Evolutionary conservation across 495 filamentous ascomycete species (phyloP).

Genomic region (Thozetella sp.): DNA sequence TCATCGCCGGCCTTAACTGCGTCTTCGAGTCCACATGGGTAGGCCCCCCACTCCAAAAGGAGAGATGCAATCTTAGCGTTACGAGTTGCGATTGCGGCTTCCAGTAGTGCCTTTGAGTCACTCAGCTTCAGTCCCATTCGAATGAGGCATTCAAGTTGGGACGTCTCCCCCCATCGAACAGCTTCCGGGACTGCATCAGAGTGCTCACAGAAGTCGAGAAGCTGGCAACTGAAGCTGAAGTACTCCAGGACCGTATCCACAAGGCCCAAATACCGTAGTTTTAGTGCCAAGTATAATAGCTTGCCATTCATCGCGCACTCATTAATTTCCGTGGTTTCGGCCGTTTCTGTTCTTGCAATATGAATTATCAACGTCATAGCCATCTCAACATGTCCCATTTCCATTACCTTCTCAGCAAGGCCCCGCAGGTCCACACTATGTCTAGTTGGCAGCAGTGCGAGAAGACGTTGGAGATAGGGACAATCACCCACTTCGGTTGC

Average conservation of each 20-base stretch:
- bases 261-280: background rate
- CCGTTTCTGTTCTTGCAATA: background rate
- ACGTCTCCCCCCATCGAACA: conserved; percentile 1
- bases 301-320: background rate
- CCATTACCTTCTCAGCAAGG: background rate
- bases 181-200: background rate
- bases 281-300: background rate
- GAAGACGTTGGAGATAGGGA: background rate
- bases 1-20: conserved; percentile 5
- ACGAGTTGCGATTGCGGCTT: background rate
- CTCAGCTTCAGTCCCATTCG: background rate
- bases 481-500: background rate
- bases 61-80: background rate
- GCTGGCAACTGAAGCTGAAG: background rate
- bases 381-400: background rate
- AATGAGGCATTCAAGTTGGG: conserved; percentile 1
- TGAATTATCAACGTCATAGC: background rate
- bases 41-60: background rate
- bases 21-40: background rate
- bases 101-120: background rate
- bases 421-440: background rate
- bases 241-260: background rate
- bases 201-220: background rate
- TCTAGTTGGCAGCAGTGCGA: background rate
- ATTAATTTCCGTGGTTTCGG: background rate